Conservation (phyloP, 192 early-diverging fungal genomes). For the Umbelopsis sp. region DNA sequence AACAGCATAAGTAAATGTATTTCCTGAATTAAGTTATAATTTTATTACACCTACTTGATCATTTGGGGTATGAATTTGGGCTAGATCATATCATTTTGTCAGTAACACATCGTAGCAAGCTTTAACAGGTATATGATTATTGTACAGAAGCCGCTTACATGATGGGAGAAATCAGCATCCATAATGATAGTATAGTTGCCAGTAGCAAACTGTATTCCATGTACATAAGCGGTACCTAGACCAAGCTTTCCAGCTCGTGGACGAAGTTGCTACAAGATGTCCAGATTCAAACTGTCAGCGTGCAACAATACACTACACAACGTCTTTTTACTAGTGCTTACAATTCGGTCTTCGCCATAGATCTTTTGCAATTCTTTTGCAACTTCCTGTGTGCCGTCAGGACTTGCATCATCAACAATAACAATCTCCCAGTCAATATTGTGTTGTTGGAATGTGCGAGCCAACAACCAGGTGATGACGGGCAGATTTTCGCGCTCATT, state of each 20-base stretch:
- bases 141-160: constrained; percentile 56
- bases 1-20: neutral
- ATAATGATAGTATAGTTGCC: constrained; percentile 97
- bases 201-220: constrained; percentile 91
- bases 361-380: constrained; percentile 85
- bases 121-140: neutral
- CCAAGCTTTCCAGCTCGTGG: constrained; percentile 97
- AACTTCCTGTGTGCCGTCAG: constrained; percentile 93
- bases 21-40: neutral
- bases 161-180: constrained; percentile 99
- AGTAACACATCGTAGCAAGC: neutral
- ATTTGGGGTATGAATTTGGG: constrained; percentile 97
- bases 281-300: neutral
- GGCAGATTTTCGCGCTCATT: constrained; percentile 98
- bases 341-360: constrained; percentile 89
- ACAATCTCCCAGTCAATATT: constrained; percentile 95
- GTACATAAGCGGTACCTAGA: constrained; percentile 93
- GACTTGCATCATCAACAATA: constrained; percentile 94
- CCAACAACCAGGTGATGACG: constrained; percentile 90
- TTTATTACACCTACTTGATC: constrained; percentile 59
- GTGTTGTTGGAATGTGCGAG: constrained; percentile 83
- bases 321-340: constrained; percentile 38
- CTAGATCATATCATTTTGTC: constrained; percentile 40
- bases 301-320: neutral
- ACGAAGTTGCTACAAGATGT: constrained; percentile 66